A percentile compares a stretch with the other conserved stretches of the same genome.
phyloP scores from a whole-genome alignment of 2,329 filamentous ascomycete genomes.

The Xylaria digitata region DNA sequence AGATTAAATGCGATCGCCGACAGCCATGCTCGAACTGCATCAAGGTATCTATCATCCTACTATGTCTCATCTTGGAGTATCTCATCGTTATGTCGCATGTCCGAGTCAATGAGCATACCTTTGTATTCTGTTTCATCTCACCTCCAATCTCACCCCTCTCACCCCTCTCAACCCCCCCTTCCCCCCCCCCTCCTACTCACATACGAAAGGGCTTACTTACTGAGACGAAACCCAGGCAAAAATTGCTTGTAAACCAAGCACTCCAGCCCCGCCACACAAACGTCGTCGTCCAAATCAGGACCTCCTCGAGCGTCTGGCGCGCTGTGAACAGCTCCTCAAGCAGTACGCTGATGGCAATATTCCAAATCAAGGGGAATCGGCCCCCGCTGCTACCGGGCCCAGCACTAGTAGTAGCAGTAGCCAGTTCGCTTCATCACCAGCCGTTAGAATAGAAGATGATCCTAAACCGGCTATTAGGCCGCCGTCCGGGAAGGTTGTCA shows the following conservation, averaged over 20 bases:
- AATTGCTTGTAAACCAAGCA: slow-evolving; percentile 38
- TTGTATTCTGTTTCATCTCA: not conserved
- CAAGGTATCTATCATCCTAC: slow-evolving; percentile 47
- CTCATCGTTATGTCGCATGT: not conserved
- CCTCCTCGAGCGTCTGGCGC: slow-evolving; percentile 39
- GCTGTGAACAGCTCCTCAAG: slow-evolving; percentile 40
- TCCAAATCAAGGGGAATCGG: slow-evolving; percentile 7
- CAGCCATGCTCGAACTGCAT: slow-evolving; percentile 68
- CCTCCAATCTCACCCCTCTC: slow-evolving; percentile 4
- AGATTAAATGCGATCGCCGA: slow-evolving; percentile 70
- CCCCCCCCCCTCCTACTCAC: not conserved
- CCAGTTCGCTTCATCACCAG: slow-evolving; percentile 5
- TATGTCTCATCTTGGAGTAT: not conserved
- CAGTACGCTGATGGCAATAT: slow-evolving; percentile 38
- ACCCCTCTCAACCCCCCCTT: too few relatives aligned
- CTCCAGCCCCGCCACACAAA: slow-evolving; percentile 36
- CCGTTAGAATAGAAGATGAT: slow-evolving; percentile 11
- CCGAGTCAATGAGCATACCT: not conserved
- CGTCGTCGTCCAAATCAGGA: slow-evolving; percentile 41
- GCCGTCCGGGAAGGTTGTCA: slow-evolving; percentile 34
- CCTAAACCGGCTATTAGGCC: not conserved
- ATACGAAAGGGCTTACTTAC: slow-evolving; percentile 3
- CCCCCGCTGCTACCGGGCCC: not conserved
- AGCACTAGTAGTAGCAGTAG: slow-evolving; percentile 9
- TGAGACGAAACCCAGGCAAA: slow-evolving; percentile 35